Conservation (phyloP, 441 rosid genomes). For the Daphne laureola region DNA sequence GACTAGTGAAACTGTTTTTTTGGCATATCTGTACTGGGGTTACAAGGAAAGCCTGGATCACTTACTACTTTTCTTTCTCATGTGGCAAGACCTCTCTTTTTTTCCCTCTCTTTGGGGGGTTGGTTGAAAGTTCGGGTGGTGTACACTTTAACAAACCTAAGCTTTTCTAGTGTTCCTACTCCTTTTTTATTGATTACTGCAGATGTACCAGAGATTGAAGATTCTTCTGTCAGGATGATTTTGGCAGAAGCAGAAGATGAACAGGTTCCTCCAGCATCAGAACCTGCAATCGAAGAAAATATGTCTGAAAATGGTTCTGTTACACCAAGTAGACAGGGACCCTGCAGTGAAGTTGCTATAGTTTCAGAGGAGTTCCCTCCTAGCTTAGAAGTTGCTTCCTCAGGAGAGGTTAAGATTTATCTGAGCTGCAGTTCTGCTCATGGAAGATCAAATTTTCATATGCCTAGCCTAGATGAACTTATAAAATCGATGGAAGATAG, state of each 20-base stretch:
- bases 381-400: conserved; percentile 63
- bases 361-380: conserved; percentile 27
- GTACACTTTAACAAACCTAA: too few relatives aligned
- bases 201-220: conserved; percentile 24
- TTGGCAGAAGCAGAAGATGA: conserved; percentile 24
- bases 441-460: conserved; percentile 39
- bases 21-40: too few relatives aligned
- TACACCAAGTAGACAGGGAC: conserved; percentile 21
- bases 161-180: conserved; percentile 13
- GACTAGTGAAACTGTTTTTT: too few relatives aligned
- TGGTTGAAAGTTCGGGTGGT: too few relatives aligned
- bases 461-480: conserved; percentile 66
- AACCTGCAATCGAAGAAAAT: conserved; percentile 20
- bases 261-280: conserved; percentile 23
- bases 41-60: too few relatives aligned
- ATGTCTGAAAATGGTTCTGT: conserved; percentile 20
- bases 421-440: conserved; percentile 53
- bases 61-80: too few relatives aligned
- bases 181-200: conserved; percentile 4
- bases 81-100: too few relatives aligned
- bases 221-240: conserved; percentile 19
- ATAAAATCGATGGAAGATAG: conserved; percentile 62
- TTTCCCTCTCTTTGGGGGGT: too few relatives aligned
- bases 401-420: conserved; percentile 87
- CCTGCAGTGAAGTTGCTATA: conserved; percentile 25